Evolutionary conservation across 805 yeast species (phyloP).

Genomic region (Candida ovalis): DNA sequence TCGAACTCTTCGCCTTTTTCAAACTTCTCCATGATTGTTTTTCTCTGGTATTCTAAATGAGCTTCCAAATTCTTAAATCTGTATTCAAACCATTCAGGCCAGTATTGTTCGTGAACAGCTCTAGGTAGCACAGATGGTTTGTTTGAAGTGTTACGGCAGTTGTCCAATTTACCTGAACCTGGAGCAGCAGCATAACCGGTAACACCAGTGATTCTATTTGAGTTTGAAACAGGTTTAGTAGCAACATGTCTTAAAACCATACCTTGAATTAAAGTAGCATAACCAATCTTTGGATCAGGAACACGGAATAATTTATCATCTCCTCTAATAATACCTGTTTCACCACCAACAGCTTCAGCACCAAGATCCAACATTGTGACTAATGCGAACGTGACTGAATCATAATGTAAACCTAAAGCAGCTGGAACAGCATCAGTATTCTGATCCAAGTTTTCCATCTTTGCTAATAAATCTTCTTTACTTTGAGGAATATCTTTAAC

Average conservation of each 20-base stretch:
- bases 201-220: constrained; percentile 32
- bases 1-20: constrained; percentile 25
- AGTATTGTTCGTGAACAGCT: constrained; percentile 29
- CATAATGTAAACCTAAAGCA: constrained; percentile 45
- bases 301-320: constrained; percentile 27
- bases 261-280: constrained; percentile 45
- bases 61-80: constrained; percentile 27
- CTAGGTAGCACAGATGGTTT: constrained; percentile 33
- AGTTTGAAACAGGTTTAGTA: constrained; percentile 37
- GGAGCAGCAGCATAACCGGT: constrained; percentile 28
- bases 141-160: constrained; percentile 28
- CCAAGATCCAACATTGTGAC: constrained; percentile 47
- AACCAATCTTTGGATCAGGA: constrained; percentile 42
- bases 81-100: constrained; percentile 33
- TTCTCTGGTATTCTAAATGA: constrained; percentile 19
- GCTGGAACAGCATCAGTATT: constrained; percentile 38
- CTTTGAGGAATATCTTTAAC: constrained; percentile 6
- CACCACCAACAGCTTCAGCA: constrained; percentile 48
- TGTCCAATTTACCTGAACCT: constrained; percentile 25
- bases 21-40: constrained; percentile 16
- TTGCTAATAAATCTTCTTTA: constrained; percentile 14
- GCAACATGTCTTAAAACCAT: constrained; percentile 44
- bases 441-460: constrained; percentile 15
- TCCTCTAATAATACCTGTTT: constrained; percentile 44
- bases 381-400: constrained; percentile 44